Evolutionary conservation across 2,329 filamentous ascomycete genomes (phyloP).

Genomic region (Sporothrix luriei): DNA sequence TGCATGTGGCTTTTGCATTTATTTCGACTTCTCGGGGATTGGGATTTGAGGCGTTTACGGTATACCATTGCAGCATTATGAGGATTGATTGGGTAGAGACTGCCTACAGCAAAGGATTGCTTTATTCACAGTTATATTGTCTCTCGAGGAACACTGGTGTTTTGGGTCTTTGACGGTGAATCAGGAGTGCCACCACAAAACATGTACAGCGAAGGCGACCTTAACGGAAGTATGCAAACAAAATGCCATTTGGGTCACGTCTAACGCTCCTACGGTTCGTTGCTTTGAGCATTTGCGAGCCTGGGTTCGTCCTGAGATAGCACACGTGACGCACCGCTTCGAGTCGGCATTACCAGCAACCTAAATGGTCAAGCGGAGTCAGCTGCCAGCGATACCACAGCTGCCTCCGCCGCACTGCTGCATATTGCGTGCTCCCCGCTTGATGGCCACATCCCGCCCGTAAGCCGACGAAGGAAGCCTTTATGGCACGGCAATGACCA

Average conservation of each 20-base stretch:
- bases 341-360: not conserved
- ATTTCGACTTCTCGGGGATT: not conserved
- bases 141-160: not conserved
- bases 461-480: not conserved
- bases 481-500: conserved; percentile 14
- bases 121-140: not conserved
- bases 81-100: not conserved
- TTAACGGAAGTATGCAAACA: not conserved
- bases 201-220: not conserved
- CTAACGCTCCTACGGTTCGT: not conserved
- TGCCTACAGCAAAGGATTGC: not conserved
- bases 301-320: not conserved
- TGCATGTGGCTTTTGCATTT: not conserved
- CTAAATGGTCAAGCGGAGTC: conserved; percentile 3
- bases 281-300: not conserved
- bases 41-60: not conserved
- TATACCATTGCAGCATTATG: conserved; percentile 24
- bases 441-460: conserved; percentile 1
- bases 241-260: not conserved
- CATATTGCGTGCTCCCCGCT: conserved; percentile 19
- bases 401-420: not conserved
- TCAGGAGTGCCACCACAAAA: not conserved
- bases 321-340: conserved; percentile 18
- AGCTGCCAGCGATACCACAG: conserved; percentile 10
- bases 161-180: not conserved